These are phyloP conservation scores for Beta macrorhiza DNA, from an alignment of 179 eudicot genomes.

Conservation along the genomic window DNA sequence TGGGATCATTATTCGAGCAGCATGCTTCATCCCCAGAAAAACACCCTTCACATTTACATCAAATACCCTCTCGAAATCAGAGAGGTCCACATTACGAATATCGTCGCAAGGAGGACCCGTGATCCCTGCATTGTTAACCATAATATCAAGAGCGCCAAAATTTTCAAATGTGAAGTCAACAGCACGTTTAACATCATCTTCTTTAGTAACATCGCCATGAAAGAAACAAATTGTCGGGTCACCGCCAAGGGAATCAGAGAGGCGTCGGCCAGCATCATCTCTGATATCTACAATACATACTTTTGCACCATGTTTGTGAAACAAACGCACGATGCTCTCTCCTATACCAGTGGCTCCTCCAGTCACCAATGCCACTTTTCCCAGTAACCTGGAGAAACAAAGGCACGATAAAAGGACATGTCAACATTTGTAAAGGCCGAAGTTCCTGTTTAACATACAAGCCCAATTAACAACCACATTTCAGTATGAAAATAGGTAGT, in stretches of 20 bases:
- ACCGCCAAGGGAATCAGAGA: slow-evolving; percentile 51
- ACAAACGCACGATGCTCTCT: slow-evolving; percentile 82
- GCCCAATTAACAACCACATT: too few relatives aligned
- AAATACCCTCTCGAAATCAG: slow-evolving; percentile 60
- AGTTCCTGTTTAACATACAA: neutral
- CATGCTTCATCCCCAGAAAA: slow-evolving; percentile 90
- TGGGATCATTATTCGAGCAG: slow-evolving; percentile 88
- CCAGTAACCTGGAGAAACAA: slow-evolving; percentile 52
- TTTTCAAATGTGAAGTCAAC: slow-evolving; percentile 57
- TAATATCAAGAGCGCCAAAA: slow-evolving; percentile 73
- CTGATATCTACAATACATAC: slow-evolving; percentile 66
- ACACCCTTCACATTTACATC: slow-evolving; percentile 79
- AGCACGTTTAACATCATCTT: slow-evolving; percentile 63
- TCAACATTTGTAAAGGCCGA: too few relatives aligned
- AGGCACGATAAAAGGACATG: neutral
- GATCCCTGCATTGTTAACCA: slow-evolving; percentile 88
- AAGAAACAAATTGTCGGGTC: slow-evolving; percentile 35
- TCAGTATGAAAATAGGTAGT: neutral
- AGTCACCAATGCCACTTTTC: slow-evolving; percentile 83
- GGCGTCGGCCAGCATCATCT: slow-evolving; percentile 53
- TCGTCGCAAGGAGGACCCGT: slow-evolving; percentile 57
- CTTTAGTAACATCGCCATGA: slow-evolving; percentile 70
- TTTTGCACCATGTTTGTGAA: slow-evolving; percentile 79
- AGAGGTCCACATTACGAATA: slow-evolving; percentile 54
- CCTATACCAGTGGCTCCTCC: slow-evolving; percentile 95